Base-by-base conservation (phyloP, 768 basidiomycete genomes). In the Amanita jacksonii region DNA sequence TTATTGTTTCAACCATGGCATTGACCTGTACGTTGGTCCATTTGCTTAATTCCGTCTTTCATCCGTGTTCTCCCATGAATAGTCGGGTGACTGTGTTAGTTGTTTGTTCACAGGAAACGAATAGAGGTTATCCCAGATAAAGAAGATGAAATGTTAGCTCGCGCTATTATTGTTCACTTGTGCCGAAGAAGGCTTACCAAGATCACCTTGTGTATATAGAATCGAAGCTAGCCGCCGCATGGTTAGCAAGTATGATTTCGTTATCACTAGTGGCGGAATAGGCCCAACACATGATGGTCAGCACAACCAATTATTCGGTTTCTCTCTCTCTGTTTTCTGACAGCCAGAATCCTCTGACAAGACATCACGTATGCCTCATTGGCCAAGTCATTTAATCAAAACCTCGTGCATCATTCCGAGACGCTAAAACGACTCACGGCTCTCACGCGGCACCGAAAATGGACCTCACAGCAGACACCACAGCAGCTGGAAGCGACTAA, bases 121-220 rank as follows among this genome's bases (percentile, higher is more conserved):
- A 77, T 94, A 57, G 91, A 97, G 55, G 90, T 94, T 45, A 82
- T 98, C 35, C 69, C 92, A 1, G 93, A 97, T 56, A 81, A 89
- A 38, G 87, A 93, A 59, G 76, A 77, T 19, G 86, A 96, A 61
- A 96, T 94, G 88, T 85, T 57, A 49, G 79, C 37, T 58, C 23
- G 45, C 43, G 34, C 34, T 6, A 5, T 31, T n/a, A n/a, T n/a
- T n/a, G n/a, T n/a, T n/a, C n/a, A n/a, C n/a, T n/a, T n/a, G n/a
- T 13, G 9, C 13, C 27, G 10, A n/a, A 9, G 37, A 19, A 22
- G 20, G 10, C 28, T n/a, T 34, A 7, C 10, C 15, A 4, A 15
- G n/a, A 19, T 30, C 24, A n/a, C 35, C 19, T 20, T 30, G 27
- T 36, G 19, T 24, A 43, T 1, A n/a, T 56, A 92, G 89, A 48